phyloP scores from a whole-genome alignment of 2,329 filamentous ascomycete species.

The Colletotrichum melonis region DNA sequence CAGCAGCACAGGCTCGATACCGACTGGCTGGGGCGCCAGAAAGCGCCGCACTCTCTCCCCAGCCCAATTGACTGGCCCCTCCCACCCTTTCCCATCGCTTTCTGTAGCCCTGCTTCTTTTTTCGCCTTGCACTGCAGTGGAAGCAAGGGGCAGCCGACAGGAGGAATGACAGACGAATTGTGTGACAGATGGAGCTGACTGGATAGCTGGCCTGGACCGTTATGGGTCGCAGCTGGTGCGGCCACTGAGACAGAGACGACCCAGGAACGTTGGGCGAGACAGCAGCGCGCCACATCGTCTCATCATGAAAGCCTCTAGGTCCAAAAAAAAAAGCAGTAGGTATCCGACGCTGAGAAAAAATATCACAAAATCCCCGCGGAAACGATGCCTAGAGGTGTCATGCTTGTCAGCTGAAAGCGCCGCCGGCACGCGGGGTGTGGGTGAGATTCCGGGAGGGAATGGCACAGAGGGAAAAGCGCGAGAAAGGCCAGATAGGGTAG shows the following conservation, averaged over 20 bases:
- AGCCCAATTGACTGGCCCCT: neutral
- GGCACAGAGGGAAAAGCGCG: conserved; percentile 3
- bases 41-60: conserved; percentile 8
- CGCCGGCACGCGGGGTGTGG: neutral
- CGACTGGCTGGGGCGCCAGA: conserved; percentile 27
- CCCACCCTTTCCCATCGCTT: neutral
- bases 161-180: neutral
- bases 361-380: conserved; percentile 1
- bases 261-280: conserved; percentile 21
- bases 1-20: conserved; percentile 22
- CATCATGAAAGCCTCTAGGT: conserved; percentile 30
- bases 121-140: neutral
- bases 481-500: neutral
- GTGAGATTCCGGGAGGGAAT: neutral
- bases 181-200: neutral
- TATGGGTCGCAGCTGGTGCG: neutral
- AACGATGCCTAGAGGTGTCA: conserved; percentile 14
- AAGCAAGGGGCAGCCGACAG: neutral
- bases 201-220: neutral
- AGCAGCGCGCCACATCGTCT: conserved; percentile 31
- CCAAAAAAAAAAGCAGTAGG: conserved; percentile 5
- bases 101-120: neutral
- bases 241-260: neutral
- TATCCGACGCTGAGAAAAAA: neutral
- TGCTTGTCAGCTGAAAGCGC: conserved; percentile 19